Evolutionary conservation across 1,284 basidiomycete species (phyloP).

Genomic region (Sporisorium iseilematis-ciliati): DNA sequence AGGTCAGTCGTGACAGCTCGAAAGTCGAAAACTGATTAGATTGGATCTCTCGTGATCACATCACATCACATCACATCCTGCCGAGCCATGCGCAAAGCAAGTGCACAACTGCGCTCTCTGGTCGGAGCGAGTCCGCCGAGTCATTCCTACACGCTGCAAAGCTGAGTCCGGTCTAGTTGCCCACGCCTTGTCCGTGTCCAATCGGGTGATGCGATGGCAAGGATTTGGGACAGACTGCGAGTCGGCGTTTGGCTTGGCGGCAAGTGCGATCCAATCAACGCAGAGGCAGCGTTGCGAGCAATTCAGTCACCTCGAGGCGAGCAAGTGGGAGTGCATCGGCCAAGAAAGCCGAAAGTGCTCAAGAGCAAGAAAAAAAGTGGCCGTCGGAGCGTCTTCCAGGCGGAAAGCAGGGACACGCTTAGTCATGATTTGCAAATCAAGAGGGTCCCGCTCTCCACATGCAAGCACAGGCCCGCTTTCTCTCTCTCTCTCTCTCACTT

Average conservation of each 20-base stretch:
- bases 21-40: conserved; percentile 9
- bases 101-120: not conserved
- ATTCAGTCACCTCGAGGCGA: not conserved
- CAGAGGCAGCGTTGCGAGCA: not conserved
- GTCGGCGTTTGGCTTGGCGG: not conserved
- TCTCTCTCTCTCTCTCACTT: not conserved
- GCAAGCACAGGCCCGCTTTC: conserved; percentile 7
- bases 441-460: conserved; percentile 11
- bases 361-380: not conserved
- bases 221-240: not conserved
- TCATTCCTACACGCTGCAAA: conserved; percentile 1
- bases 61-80: conserved; percentile 4
- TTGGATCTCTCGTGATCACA: conserved; percentile 1
- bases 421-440: conserved; percentile 9
- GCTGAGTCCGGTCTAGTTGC: not conserved
- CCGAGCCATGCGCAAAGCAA: conserved; percentile 3
- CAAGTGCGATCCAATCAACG: conserved; percentile 3
- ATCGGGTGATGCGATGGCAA: conserved; percentile 1
- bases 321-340: conserved; percentile 1
- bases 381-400: not conserved
- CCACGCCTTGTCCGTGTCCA: not conserved
- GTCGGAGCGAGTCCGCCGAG: not conserved
- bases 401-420: not conserved
- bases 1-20: conserved; percentile 1
- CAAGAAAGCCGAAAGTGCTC: conserved; percentile 4